phyloP scores from a whole-genome alignment of 2,329 filamentous ascomycete genomes.

The Paecilomyces niveus region DNA sequence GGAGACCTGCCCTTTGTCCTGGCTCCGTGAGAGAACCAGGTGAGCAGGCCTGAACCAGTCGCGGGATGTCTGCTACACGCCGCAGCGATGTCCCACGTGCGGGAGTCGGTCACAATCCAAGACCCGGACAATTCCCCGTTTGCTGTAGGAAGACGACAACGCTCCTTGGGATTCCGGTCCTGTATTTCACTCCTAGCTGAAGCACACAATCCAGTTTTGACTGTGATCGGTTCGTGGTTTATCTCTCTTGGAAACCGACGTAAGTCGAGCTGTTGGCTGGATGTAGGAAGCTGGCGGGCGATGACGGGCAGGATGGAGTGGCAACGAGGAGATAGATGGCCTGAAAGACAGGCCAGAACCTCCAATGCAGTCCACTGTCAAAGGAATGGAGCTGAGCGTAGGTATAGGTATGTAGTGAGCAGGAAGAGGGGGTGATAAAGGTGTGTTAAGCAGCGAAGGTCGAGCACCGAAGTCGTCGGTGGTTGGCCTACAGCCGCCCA shows the following conservation, averaged over 20 bases:
- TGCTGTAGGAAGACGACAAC: not conserved
- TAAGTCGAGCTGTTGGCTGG: not conserved
- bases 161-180: not conserved
- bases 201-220: not conserved
- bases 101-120: not conserved
- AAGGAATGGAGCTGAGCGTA: not conserved
- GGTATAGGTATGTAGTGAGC: not conserved
- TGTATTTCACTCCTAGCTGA: not conserved
- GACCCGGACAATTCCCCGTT: not conserved
- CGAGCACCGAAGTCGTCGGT: not conserved
- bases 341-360: not conserved
- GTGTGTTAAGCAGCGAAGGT: not conserved
- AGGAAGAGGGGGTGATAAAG: not conserved
- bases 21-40: slow-evolving; percentile 39
- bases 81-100: not conserved
- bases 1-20: slow-evolving; percentile 37
- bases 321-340: not conserved
- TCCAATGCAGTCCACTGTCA: not conserved
- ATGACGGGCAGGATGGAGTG: not conserved
- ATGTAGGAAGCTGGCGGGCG: not conserved
- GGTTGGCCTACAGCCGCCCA: not conserved
- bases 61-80: not conserved
- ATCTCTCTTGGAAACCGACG: not conserved
- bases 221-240: not conserved
- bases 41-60: slow-evolving; percentile 31